Percentiles rank a stretch among this genome's conserved stretches.
These are phyloP conservation scores for Ramaria sp. DNA, from an alignment of 768 basidiomycete genomes.

Conservation along the genomic window DNA sequence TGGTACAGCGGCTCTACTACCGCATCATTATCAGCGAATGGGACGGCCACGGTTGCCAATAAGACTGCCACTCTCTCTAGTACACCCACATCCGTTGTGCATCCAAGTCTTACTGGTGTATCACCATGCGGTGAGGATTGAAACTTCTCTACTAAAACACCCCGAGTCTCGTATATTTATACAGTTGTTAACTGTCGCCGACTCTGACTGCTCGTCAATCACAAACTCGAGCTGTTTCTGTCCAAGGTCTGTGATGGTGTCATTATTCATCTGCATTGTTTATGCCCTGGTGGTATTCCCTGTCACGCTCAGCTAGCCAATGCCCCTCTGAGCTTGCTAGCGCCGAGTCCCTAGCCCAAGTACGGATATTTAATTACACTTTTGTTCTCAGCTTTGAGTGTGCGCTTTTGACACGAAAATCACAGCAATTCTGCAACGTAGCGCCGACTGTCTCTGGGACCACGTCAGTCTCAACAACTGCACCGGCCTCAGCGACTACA, in stretches of 20 bases:
- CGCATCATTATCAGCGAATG: background rate
- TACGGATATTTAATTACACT: background rate
- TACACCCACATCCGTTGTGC: background rate
- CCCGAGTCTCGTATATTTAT: background rate
- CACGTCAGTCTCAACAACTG: too few relatives aligned
- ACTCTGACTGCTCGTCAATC: conserved; percentile 4
- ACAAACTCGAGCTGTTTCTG: conserved; percentile 2
- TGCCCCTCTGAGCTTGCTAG: background rate
- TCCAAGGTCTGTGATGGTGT: background rate
- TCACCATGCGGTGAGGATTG: background rate
- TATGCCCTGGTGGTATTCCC: too few relatives aligned
- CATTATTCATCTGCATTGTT: background rate
- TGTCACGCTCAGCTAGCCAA: too few relatives aligned
- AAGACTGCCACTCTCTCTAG: background rate
- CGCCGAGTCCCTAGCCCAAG: conserved; percentile 4
- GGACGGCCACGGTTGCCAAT: background rate
- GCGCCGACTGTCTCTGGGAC: background rate
- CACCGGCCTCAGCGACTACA: too few relatives aligned
- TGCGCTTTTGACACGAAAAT: background rate
- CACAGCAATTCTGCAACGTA: conserved; percentile 6
- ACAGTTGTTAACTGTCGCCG: conserved; percentile 1
- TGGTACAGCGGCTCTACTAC: background rate
- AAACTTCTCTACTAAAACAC: background rate
- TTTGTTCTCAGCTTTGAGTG: too few relatives aligned
- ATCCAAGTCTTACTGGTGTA: background rate